These are phyloP conservation scores for Macrolepiota fuliginosa DNA, from an alignment of 768 basidiomycete species.

Conservation along the genomic window DNA sequence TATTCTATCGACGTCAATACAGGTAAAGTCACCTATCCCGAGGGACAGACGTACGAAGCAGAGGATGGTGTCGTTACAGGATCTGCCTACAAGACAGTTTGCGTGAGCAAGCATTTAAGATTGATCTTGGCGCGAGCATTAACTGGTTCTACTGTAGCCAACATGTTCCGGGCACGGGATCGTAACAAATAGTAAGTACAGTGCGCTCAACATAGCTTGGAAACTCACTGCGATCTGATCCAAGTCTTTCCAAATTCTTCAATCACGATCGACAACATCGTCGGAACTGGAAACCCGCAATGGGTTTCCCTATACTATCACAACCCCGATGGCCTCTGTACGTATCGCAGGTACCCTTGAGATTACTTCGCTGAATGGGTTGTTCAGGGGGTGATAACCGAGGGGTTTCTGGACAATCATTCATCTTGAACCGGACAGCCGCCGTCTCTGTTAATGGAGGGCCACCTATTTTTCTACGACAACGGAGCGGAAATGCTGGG, in stretches of 20 bases:
- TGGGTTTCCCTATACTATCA: constrained; percentile 31
- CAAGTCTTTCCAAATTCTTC: constrained; percentile 18
- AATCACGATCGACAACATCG: constrained; percentile 24
- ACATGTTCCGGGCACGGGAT: constrained; percentile 7
- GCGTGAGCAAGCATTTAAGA: not conserved
- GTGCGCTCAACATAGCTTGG: not conserved
- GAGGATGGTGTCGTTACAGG: constrained; percentile 1
- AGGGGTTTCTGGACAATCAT: constrained; percentile 18
- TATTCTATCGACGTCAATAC: constrained; percentile 3
- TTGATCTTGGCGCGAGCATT: not conserved
- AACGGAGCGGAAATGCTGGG: constrained; percentile 19
- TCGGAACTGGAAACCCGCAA: constrained; percentile 28
- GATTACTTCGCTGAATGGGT: not conserved
- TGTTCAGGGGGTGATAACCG: constrained; percentile 24
- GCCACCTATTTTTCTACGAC: constrained; percentile 21
- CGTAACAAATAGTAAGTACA: constrained; percentile 1
- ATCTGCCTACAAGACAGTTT: constrained; percentile 6
- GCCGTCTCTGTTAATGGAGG: constrained; percentile 24
- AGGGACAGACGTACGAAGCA: constrained; percentile 8
- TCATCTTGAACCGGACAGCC: constrained; percentile 23
- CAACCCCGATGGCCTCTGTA: constrained; percentile 23
- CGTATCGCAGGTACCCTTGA: constrained; percentile 2
- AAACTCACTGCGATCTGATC: not conserved
- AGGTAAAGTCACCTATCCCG: not conserved
- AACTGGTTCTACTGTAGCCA: not conserved